Conservation (phyloP, 1,139 yeast species). For the Taphrina betulina region DNA sequence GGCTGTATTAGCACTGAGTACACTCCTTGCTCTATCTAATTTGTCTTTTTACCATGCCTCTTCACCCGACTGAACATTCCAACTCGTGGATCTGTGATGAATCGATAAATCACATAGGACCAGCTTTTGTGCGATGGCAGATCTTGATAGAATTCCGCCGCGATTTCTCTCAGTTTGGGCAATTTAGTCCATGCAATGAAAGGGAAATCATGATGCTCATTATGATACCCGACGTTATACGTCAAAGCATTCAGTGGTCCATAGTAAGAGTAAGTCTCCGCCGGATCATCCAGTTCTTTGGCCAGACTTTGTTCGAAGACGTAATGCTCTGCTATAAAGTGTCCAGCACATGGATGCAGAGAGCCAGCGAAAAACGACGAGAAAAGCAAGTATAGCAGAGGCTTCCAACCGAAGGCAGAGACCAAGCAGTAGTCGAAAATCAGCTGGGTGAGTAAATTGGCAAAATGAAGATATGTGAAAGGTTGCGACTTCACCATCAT, state of each 20-base stretch:
- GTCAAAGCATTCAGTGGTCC: slow-evolving; percentile 74
- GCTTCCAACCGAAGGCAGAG: slow-evolving; percentile 59
- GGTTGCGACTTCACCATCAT: slow-evolving; percentile 76
- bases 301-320: slow-evolving; percentile 59
- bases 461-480: slow-evolving; percentile 65
- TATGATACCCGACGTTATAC: slow-evolving; percentile 93
- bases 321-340: slow-evolving; percentile 91
- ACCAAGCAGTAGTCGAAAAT: slow-evolving; percentile 59
- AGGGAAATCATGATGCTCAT: slow-evolving; percentile 95
- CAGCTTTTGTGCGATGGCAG: slow-evolving; percentile 76
- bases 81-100: slow-evolving; percentile 65
- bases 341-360: slow-evolving; percentile 91
- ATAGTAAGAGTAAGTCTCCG: slow-evolving; percentile 85
- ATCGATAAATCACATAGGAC: slow-evolving; percentile 73
- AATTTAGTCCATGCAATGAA: slow-evolving; percentile 86
- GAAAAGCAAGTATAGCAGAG: slow-evolving; percentile 65
- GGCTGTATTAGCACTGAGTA: too few species aligned
- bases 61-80: slow-evolving; percentile 78
- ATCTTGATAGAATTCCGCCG: slow-evolving; percentile 77
- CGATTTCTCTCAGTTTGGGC: slow-evolving; percentile 63
- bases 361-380: slow-evolving; percentile 89
- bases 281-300: slow-evolving; percentile 50
- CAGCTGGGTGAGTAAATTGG: slow-evolving; percentile 54
- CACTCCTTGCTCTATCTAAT: too few species aligned
- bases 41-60: slow-evolving; percentile 45